Evolutionary conservation across 2,329 filamentous ascomycete genomes (phyloP).

Genomic region (Xylaria sp.): DNA sequence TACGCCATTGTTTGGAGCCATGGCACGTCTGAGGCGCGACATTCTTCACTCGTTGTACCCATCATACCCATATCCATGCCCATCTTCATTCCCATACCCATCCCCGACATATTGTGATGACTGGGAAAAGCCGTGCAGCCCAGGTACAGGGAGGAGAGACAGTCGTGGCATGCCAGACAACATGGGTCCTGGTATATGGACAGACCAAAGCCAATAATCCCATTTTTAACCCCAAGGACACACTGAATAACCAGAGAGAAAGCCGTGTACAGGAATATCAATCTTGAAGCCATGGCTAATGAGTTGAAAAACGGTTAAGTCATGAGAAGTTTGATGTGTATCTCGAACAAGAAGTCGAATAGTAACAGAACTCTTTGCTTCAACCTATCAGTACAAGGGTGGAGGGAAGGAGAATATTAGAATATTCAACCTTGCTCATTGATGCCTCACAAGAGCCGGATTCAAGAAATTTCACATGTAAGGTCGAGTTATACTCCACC

Average conservation of each 20-base stretch:
- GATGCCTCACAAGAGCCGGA: background rate
- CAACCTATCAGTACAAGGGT: background rate
- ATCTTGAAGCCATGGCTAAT: constrained; percentile 7
- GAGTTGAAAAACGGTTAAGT: background rate
- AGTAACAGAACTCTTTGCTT: background rate
- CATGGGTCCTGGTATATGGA: constrained; percentile 38
- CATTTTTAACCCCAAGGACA: constrained; percentile 24
- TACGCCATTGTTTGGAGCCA: constrained; percentile 34
- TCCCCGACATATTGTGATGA: constrained; percentile 7
- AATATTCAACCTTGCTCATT: too few species aligned
- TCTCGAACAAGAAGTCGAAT: background rate
- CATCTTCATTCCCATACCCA: constrained; percentile 28
- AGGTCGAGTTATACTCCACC: constrained; percentile 1
- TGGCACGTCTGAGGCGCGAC: constrained; percentile 25
- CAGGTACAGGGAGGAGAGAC: constrained; percentile 36
- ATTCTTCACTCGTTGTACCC: constrained; percentile 30
- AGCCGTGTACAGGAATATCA: background rate
- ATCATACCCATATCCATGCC: constrained; percentile 32
- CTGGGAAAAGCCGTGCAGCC: constrained; percentile 37
- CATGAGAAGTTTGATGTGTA: too few species aligned
- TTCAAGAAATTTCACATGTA: background rate
- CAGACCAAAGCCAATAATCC: constrained; percentile 41
- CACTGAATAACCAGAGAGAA: background rate
- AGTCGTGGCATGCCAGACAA: constrained; percentile 37
- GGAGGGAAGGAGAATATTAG: background rate